Percentiles rank a stretch among this genome's conserved stretches.
Conservation (phyloP, 1,284 basidiomycete species). For the Cryptococcus deneoformans region DNA sequence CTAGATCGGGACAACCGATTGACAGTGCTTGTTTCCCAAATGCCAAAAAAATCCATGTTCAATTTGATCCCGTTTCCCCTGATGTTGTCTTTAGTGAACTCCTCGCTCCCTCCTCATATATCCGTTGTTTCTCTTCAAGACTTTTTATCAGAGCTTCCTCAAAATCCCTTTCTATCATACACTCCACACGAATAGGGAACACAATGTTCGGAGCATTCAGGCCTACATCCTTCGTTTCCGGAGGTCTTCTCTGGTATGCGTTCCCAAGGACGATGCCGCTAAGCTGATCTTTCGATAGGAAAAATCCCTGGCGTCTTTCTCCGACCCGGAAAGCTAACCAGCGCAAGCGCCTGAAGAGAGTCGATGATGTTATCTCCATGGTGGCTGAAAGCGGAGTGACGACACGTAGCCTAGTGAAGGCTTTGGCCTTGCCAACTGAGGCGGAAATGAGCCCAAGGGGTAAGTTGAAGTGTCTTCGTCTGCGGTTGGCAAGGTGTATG, state of each 20-base stretch:
- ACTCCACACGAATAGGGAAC: not conserved
- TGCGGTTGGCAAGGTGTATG: too few relatives aligned
- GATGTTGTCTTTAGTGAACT: too few relatives aligned
- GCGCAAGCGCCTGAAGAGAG: constrained; percentile 80
- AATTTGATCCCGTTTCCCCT: too few relatives aligned
- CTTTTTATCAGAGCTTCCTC: not conserved
- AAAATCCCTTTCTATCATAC: not conserved
- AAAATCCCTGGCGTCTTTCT: constrained; percentile 90
- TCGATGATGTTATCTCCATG: constrained; percentile 89
- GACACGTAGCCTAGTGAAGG: constrained; percentile 54
- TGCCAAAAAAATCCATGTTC: too few relatives aligned
- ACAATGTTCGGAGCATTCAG: constrained; percentile 41
- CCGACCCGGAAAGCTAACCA: constrained; percentile 87
- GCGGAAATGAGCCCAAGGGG: constrained; percentile 51
- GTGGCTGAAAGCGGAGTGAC: constrained; percentile 76
- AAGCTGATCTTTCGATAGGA: constrained; percentile 58
- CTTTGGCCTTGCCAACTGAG: constrained; percentile 45
- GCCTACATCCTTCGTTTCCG: constrained; percentile 21
- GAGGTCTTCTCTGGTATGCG: constrained; percentile 37
- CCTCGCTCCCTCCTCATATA: too few relatives aligned
- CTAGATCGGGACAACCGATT: too few relatives aligned
- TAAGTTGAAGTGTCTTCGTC: constrained; percentile 21
- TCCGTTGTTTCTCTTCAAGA: too few relatives aligned
- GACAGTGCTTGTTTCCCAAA: too few relatives aligned
- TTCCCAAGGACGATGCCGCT: not conserved